These are phyloP conservation scores for Naganishia albida DNA, from an alignment of 1,284 basidiomycete species.

Conservation along the genomic window DNA sequence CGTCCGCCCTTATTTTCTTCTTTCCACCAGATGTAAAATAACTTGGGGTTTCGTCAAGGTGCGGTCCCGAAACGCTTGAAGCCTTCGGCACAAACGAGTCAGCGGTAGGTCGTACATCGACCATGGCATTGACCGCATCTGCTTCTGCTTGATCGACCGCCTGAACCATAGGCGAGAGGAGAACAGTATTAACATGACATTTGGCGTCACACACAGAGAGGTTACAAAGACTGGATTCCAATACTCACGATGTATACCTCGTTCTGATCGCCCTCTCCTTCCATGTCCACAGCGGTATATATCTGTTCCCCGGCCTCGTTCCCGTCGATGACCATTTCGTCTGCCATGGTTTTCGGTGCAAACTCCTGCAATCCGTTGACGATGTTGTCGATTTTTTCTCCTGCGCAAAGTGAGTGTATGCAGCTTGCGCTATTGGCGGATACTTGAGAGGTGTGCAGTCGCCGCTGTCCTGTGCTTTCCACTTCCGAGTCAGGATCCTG, in stretches of 20 bases:
- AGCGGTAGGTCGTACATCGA: not conserved
- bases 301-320: conserved; percentile 18
- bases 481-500: not conserved
- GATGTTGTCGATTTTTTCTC: not conserved
- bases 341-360: not conserved
- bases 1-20: too few relatives aligned
- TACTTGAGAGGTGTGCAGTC: not conserved
- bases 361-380: not conserved
- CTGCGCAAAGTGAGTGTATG: not conserved
- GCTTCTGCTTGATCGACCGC: conserved; percentile 18
- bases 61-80: too few relatives aligned
- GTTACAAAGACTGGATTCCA: not conserved
- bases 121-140: not conserved
- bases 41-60: too few relatives aligned
- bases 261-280: not conserved
- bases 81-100: not conserved
- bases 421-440: not conserved
- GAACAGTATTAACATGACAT: not conserved
- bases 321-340: conserved; percentile 10
- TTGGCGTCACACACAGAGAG: too few relatives aligned
- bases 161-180: not conserved
- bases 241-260: conserved; percentile 20
- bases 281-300: conserved; percentile 10
- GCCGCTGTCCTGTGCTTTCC: not conserved
- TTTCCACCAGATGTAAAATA: too few relatives aligned